A percentile compares a stretch with the other conserved stretches of the same genome.
These are phyloP conservation scores for Crataegus laevigata DNA, from an alignment of 306 rosid species.

Conservation along the genomic window DNA sequence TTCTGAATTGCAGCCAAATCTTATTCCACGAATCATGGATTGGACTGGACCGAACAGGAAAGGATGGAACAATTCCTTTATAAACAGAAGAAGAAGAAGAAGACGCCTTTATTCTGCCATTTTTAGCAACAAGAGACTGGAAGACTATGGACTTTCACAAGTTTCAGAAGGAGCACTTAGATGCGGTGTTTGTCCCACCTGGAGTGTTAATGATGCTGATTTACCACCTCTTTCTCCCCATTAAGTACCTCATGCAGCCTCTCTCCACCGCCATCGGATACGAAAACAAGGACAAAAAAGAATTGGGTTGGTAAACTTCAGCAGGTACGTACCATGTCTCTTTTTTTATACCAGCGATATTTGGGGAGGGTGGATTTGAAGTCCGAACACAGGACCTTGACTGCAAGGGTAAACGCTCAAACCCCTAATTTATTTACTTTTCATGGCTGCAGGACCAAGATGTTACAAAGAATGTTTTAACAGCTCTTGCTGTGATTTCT, in stretches of 20 bases:
- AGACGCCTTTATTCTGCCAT: background rate
- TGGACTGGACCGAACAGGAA: background rate
- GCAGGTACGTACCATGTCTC: slow-evolving; percentile 31
- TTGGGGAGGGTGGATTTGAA: no score
- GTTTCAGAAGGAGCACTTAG: slow-evolving; percentile 38
- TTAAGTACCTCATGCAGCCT: slow-evolving; percentile 44
- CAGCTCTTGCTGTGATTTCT: slow-evolving; percentile 38
- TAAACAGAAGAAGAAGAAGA: background rate
- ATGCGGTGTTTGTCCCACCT: slow-evolving; percentile 56
- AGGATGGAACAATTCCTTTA: background rate
- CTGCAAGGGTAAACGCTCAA: background rate
- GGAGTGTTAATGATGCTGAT: slow-evolving; percentile 51
- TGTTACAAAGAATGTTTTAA: slow-evolving; percentile 12
- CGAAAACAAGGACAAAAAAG: slow-evolving; percentile 59
- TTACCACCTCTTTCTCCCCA: slow-evolving; percentile 57
- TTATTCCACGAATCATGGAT: background rate
- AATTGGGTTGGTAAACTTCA: slow-evolving; percentile 57
- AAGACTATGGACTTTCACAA: slow-evolving; percentile 26
- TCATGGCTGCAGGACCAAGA: slow-evolving; percentile 28
- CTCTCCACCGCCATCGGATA: slow-evolving; percentile 57
- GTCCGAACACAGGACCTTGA: background rate
- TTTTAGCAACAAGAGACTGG: background rate
- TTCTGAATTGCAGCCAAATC: background rate
- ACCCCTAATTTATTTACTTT: background rate
- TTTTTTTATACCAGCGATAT: background rate